Evolutionary conservation across 345 rosid genomes (phyloP).

Genomic region (Sisymbrium irio): DNA sequence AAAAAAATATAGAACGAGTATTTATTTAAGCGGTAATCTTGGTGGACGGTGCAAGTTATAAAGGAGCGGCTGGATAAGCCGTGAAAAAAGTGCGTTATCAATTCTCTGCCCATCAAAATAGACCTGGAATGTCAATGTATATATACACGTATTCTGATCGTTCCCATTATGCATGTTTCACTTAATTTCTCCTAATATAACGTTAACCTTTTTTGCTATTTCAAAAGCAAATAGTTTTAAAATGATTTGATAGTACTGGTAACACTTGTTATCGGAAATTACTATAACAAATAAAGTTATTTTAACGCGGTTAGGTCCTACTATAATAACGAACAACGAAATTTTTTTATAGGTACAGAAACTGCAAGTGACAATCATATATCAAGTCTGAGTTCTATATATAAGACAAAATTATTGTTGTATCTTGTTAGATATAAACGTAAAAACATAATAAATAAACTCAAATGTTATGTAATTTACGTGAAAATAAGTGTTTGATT

Average conservation of each 20-base stretch:
- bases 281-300: not conserved
- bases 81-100: not conserved
- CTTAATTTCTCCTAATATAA: not conserved
- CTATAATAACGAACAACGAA: too few relatives aligned
- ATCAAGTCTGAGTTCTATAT: too few relatives aligned
- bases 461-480: not conserved
- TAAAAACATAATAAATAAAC: not conserved
- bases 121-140: slow-evolving; percentile 18
- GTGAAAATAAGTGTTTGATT: not conserved
- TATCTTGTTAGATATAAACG: not conserved
- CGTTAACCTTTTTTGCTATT: not conserved
- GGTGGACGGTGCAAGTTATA: slow-evolving; percentile 21
- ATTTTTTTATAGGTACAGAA: too few relatives aligned
- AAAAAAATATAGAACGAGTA: too few relatives aligned
- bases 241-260: not conserved
- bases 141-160: slow-evolving; percentile 1
- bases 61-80: not conserved
- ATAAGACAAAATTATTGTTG: not conserved
- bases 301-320: not conserved
- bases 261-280: not conserved
- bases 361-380: too few relatives aligned
- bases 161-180: slow-evolving; percentile 23
- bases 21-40: slow-evolving; percentile 4
- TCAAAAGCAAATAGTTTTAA: not conserved
- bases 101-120: not conserved